phyloP scores from a whole-genome alignment of 306 rosid genomes.

The Oemleria cerasiformis region DNA sequence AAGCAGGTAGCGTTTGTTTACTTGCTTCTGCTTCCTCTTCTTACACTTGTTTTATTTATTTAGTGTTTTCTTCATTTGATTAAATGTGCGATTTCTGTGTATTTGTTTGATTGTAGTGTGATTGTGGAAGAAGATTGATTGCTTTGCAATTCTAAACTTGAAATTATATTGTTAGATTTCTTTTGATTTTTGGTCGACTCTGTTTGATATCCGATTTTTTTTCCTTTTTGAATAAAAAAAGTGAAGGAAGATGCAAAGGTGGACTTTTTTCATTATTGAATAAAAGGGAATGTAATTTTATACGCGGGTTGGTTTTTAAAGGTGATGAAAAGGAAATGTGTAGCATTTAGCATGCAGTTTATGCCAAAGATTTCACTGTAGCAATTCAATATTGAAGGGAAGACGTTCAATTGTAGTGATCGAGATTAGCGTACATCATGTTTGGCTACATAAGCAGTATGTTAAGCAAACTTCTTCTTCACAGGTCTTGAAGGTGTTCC shows the following conservation, averaged over 20 bases:
- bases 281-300: background rate
- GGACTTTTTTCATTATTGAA: background rate
- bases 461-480: conserved; percentile 13
- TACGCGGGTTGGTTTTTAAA: background rate
- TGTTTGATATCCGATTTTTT: background rate
- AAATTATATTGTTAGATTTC: background rate
- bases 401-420: background rate
- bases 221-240: background rate
- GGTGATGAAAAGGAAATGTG: background rate
- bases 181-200: background rate
- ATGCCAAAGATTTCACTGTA: background rate
- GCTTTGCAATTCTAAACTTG: background rate
- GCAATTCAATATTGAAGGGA: background rate
- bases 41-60: background rate
- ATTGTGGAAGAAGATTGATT: background rate
- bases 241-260: background rate
- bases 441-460: background rate
- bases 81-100: background rate
- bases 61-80: background rate
- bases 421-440: background rate
- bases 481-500: conserved; percentile 85
- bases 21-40: background rate
- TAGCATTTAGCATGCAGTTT: background rate
- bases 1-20: conserved; percentile 58
- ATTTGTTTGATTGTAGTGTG: background rate